phyloP scores from a whole-genome alignment of 2,329 filamentous ascomycete species.

The Cyphellophora attinorum region DNA sequence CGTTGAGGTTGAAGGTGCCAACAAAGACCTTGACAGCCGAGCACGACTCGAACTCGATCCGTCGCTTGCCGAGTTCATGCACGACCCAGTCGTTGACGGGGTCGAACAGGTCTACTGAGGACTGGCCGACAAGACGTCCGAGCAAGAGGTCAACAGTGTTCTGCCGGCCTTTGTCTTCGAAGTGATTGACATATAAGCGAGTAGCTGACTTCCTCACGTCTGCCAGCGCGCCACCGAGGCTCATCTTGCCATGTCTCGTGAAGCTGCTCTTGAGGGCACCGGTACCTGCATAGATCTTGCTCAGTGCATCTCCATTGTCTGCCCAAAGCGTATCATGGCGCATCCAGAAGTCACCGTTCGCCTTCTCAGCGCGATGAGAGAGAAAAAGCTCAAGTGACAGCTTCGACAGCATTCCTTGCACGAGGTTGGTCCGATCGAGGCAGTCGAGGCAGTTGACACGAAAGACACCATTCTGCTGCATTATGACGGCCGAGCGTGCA shows the following conservation, averaged over 20 bases:
- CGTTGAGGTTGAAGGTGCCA: constrained; percentile 93
- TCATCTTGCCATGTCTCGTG: constrained; percentile 92
- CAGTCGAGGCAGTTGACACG: constrained; percentile 94
- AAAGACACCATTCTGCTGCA: constrained; percentile 93
- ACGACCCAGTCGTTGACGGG: constrained; percentile 88
- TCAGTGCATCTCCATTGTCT: constrained; percentile 89
- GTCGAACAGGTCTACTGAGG: constrained; percentile 77
- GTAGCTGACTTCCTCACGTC: constrained; percentile 92
- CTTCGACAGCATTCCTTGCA: constrained; percentile 90
- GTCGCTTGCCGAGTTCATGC: constrained; percentile 58
- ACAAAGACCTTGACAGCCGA: constrained; percentile 70
- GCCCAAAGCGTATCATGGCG: constrained; percentile 91
- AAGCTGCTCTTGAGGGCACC: constrained; percentile 93
- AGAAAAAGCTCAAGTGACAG: constrained; percentile 86
- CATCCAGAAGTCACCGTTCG: constrained; percentile 74
- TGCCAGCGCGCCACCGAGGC: constrained; percentile 82
- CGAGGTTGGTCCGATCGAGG: constrained; percentile 86
- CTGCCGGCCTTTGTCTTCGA: constrained; percentile 84
- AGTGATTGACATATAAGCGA: constrained; percentile 94
- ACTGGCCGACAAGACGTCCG: constrained; percentile 73
- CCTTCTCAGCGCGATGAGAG: constrained; percentile 57
- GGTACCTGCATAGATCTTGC: constrained; percentile 92
- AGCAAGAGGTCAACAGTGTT: constrained; percentile 91
- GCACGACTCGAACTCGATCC: constrained; percentile 63
- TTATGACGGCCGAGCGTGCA: constrained; percentile 51